phyloP scores from a whole-genome alignment of 2,329 filamentous ascomycete genomes.

The Metarhizium humberi region DNA sequence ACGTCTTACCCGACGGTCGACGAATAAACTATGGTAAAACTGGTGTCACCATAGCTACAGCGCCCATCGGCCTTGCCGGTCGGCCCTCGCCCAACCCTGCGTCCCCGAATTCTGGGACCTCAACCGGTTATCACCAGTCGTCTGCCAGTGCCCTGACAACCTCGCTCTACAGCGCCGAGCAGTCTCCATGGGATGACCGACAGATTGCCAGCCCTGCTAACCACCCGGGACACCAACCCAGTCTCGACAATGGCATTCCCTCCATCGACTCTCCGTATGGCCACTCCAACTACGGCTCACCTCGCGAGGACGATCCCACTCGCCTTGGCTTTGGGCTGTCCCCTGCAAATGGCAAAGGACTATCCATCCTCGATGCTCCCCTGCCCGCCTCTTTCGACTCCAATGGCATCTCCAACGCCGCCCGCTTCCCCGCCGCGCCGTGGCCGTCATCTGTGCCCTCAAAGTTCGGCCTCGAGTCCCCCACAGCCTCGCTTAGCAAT shows the following conservation, averaged over 20 bases:
- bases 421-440: constrained; percentile 66
- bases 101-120: constrained; percentile 30
- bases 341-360: constrained; percentile 56
- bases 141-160: constrained; percentile 60
- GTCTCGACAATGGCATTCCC: constrained; percentile 46
- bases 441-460: constrained; percentile 89
- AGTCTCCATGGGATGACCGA: constrained; percentile 31
- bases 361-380: constrained; percentile 90
- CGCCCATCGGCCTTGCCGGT: constrained; percentile 51
- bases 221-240: constrained; percentile 37
- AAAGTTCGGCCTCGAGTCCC: constrained; percentile 82
- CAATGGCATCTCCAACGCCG: constrained; percentile 86
- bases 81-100: constrained; percentile 45
- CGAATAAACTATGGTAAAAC: constrained; percentile 75
- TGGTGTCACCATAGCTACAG: constrained; percentile 54
- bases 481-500: constrained; percentile 61
- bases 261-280: constrained; percentile 51
- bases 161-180: constrained; percentile 36
- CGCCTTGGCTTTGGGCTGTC: constrained; percentile 67
- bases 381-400: constrained; percentile 94
- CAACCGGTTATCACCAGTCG: constrained; percentile 38
- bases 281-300: constrained; percentile 69
- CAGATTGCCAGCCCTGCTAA: constrained; percentile 14
- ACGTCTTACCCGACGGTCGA: constrained; percentile 87
- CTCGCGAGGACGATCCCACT: constrained; percentile 54